A percentile compares a stretch with the other conserved stretches of the same genome.
phyloP scores from a whole-genome alignment of 108 stramenopile species.

The Fistulifera pelliculosa region DNA sequence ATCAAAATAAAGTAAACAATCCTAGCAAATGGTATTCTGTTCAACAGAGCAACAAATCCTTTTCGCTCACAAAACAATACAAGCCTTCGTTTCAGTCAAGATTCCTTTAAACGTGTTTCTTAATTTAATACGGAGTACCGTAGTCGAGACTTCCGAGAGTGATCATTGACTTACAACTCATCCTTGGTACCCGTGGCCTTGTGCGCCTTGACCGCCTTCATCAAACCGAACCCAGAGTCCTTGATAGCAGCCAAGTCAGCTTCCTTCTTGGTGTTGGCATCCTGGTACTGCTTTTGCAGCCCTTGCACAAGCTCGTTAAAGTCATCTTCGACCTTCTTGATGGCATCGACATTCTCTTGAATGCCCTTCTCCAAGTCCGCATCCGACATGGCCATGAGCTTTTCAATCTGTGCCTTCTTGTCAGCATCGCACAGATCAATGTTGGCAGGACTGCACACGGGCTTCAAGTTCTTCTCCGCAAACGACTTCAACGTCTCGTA shows the following conservation, averaged over 20 bases:
- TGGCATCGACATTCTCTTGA: conserved; percentile 45
- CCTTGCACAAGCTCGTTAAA: conserved; percentile 57
- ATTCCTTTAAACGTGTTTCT: too few species aligned
- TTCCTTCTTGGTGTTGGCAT: conserved; percentile 57
- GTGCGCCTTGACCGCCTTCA: conserved; percentile 77
- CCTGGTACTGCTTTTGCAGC: conserved; percentile 55
- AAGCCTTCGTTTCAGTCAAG: too few species aligned
- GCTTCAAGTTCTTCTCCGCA: conserved; percentile 64
- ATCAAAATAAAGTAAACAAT: too few species aligned
- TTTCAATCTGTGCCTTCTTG: conserved; percentile 45
- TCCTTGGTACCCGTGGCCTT: conserved; percentile 30
- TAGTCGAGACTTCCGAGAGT: too few species aligned
- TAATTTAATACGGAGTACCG: too few species aligned
- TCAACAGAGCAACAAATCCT: too few species aligned
- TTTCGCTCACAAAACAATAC: too few species aligned
- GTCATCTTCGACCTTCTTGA: conserved; percentile 45
- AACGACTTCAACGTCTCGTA: conserved; percentile 52
- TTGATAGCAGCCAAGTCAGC: conserved; percentile 65
- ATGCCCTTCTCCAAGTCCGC: conserved; percentile 41
- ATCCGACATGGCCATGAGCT: conserved; percentile 40
- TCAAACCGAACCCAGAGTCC: conserved; percentile 73
- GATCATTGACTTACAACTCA: conserved; percentile 71
- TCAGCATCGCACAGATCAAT: conserved; percentile 64
- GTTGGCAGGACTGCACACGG: conserved; percentile 49
- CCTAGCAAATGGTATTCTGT: too few species aligned